Percentiles rank a stretch among this genome's conserved stretches.
Evolutionary conservation across 2,329 filamentous ascomycete genomes (phyloP).

Genomic region (Pyrenochaeta sp.): DNA sequence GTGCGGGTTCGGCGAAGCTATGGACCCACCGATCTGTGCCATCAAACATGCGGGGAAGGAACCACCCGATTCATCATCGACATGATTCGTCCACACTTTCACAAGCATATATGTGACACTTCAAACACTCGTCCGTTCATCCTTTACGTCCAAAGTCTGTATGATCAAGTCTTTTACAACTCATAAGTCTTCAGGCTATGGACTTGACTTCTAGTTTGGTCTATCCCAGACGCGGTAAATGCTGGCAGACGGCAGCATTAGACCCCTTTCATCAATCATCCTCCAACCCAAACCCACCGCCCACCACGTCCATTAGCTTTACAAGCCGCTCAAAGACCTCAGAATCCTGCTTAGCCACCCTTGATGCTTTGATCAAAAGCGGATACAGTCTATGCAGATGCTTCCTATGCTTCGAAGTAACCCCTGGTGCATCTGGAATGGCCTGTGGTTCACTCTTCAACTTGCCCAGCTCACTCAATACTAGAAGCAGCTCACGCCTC

Average conservation of each 20-base stretch:
- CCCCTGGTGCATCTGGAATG: constrained; percentile 62
- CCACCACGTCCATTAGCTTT: constrained; percentile 53
- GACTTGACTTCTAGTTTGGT: neutral
- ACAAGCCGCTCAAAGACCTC: constrained; percentile 60
- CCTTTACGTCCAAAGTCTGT: neutral
- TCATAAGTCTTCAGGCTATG: neutral
- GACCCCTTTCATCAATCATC: constrained; percentile 19
- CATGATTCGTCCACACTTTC: neutral
- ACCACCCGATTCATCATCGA: neutral
- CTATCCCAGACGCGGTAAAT: neutral
- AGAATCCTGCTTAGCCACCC: constrained; percentile 69
- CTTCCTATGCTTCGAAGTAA: constrained; percentile 60
- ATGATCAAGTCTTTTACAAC: neutral
- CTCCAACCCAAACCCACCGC: constrained; percentile 46
- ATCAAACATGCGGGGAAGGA: constrained; percentile 12
- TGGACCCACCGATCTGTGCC: constrained; percentile 2
- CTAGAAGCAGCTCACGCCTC: constrained; percentile 77
- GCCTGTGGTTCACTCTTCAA: constrained; percentile 75
- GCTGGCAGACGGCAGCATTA: neutral
- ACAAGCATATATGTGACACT: neutral
- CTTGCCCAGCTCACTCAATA: constrained; percentile 71
- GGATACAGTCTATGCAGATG: constrained; percentile 86
- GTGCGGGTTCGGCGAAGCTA: constrained; percentile 13
- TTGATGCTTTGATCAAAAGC: constrained; percentile 71
- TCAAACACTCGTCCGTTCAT: neutral